Evolutionary conservation across 441 rosid species (phyloP), one percentile per base, ranked within the genome.

Genomic region (Arabidopsis lyrata): DNA sequence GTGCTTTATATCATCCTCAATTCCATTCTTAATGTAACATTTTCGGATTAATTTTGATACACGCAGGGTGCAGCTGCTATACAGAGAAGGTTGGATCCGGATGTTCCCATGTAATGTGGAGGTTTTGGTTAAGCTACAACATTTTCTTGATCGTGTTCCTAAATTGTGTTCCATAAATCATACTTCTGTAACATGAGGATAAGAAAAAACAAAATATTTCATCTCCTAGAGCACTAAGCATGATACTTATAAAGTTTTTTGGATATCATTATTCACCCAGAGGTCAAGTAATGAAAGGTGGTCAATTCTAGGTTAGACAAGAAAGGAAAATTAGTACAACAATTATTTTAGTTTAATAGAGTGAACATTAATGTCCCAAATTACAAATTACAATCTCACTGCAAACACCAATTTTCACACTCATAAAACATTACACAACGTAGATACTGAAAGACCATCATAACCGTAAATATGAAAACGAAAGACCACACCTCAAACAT

Each of bases 31-130:
- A n/a, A 35, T 60, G 49, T 27, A 59, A 49, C 24, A 55, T 11
- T 77, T 65, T 36, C 20, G 38, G 0, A 22, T 9, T 22, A 38
- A 29, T 55, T 5, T 34, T 60, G 27, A 35, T 57, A 14, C 56
- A 16, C 34, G 16, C 78, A 91, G 97, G 98, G 93, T 56, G 98
- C 98, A 7, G 91, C 89, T 75, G 97, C 97, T 50, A 94, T 94
- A 41, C 97, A 94, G 83, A 86, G 86, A 81, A 89, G 97, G 77
- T 73, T 94, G 85, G 99, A 94, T 76, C 99, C 99, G 15, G 95
- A 94, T 81, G 81, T 88, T 73, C 87, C 97, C 1, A 83, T 89
- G 92, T 93, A 76, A 87, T 79, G 29, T 39, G 35, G 58, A 50
- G 56, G 5, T 66, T 66, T 66, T 39, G 13, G 29, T 34, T 56